These are phyloP conservation scores for Phytopythium aichiense DNA, from an alignment of 352 stramenopile species.

Conservation along the genomic window DNA sequence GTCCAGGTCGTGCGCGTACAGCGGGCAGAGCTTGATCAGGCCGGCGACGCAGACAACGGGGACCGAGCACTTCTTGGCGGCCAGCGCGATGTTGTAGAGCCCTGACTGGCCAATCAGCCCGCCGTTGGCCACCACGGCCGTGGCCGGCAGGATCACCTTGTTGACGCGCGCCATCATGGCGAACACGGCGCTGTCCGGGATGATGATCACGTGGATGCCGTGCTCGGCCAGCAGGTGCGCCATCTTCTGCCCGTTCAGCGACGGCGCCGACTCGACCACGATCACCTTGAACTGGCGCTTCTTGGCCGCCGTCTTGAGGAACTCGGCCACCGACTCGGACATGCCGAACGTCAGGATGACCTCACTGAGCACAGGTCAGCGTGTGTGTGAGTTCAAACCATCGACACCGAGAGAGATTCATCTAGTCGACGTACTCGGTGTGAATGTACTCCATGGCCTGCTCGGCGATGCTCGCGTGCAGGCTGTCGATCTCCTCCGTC, in stretches of 20 bases:
- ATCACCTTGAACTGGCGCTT: constrained; percentile 96
- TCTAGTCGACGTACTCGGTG: constrained; percentile 63
- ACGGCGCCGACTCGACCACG: constrained; percentile 91
- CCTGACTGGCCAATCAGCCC: constrained; percentile 94
- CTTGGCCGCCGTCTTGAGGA: constrained; percentile 85
- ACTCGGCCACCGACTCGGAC: constrained; percentile 90
- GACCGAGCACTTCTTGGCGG: constrained; percentile 95
- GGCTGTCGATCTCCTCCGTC: constrained; percentile 93
- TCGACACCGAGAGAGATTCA: not conserved
- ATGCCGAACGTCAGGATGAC: constrained; percentile 95
- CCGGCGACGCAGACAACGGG: constrained; percentile 96
- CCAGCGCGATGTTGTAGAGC: constrained; percentile 94
- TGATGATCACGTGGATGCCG: constrained; percentile 94
- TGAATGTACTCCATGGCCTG: constrained; percentile 97
- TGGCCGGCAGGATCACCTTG: constrained; percentile 95
- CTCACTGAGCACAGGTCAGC: constrained; percentile 46
- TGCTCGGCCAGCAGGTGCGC: constrained; percentile 87
- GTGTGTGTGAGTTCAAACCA: no score
- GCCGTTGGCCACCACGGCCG: constrained; percentile 96
- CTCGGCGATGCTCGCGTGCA: constrained; percentile 95
- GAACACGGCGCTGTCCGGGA: constrained; percentile 96
- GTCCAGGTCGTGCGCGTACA: constrained; percentile 98
- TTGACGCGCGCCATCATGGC: constrained; percentile 98
- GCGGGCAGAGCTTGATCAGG: constrained; percentile 97
- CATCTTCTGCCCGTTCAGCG: constrained; percentile 90